Evolutionary conservation across 768 basidiomycete genomes (phyloP), one percentile per base, ranked within the genome.

Genomic region (Scleroderma bovista): DNA sequence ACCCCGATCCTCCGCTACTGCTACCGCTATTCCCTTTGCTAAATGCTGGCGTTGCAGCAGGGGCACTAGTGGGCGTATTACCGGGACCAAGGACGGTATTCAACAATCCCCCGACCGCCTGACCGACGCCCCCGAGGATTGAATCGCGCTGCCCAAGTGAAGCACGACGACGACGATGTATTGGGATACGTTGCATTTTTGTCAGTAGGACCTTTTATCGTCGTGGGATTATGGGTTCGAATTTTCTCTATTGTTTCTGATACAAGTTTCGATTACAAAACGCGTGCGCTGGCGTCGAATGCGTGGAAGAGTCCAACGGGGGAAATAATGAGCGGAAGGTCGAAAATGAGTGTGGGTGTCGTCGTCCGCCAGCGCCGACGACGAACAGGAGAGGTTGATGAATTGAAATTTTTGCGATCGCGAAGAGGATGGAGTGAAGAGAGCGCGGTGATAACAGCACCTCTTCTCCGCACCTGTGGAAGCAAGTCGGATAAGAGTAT

Each of bases 301-400:
- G 26, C 26, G 26, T 12, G 42, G 48, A 47, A 68, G 38, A 9
- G 38, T 39, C 7, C 17, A n/a, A 16, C n/a, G 6, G 15, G 10
- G 38, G 17, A 17, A 9, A 19, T 39, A 40, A 56, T 4, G 56
- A 61, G 20, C n/a, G 60, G 49, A 41, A 26, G 29, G 37, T 17
- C 23, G 52, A 56, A 66, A 65, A 20, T n/a, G 64, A 61, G 38
- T n/a, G 64, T 60, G 45, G 11, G 34, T 39, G 34, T 50, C 45
- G 59, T 51, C 45, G 57, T 46, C 37, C 58, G 48, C 46, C 51
- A 11, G 45, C 47, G 34, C 44, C 50, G 46, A 42, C 44, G 51
- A 55, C 45, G 46, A 54, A 43, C 31, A 20, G 50, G 20, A 36
- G n/a, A 23, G 24, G 47, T 22, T 22, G 26, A 29, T 31, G 15